These are phyloP conservation scores for Pichia rugopelliculosa DNA, from an alignment of 805 yeast genomes.

Conservation along the genomic window DNA sequence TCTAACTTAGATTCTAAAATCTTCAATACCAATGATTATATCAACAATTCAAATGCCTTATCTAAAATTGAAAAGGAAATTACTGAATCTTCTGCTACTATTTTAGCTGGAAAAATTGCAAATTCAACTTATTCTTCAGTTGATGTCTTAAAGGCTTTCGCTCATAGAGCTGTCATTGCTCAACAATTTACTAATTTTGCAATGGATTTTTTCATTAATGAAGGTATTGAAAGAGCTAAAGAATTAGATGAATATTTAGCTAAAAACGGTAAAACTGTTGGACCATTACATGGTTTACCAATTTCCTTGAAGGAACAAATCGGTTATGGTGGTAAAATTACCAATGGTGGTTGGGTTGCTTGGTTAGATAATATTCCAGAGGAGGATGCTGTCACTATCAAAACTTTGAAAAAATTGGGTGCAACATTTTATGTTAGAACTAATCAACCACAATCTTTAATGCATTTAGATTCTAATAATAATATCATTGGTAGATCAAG, in stretches of 20 bases:
- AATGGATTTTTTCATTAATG: conserved; percentile 49
- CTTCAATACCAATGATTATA: conserved; percentile 32
- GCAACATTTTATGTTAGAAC: conserved; percentile 62
- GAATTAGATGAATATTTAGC: conserved; percentile 47
- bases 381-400: conserved; percentile 41
- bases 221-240: conserved; percentile 51
- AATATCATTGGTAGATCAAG: conserved; percentile 52
- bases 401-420: conserved; percentile 43
- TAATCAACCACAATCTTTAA: conserved; percentile 59
- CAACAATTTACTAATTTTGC: conserved; percentile 55
- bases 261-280: conserved; percentile 45
- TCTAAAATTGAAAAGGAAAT: conserved; percentile 33
- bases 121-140: conserved; percentile 41
- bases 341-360: conserved; percentile 55
- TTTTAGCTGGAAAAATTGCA: conserved; percentile 38
- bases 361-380: conserved; percentile 39
- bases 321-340: conserved; percentile 43
- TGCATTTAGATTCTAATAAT: conserved; percentile 61
- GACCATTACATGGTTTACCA: conserved; percentile 67
- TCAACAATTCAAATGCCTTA: conserved; percentile 28
- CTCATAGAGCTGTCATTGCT: conserved; percentile 55
- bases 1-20: conserved; percentile 26
- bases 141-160: conserved; percentile 53
- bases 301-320: conserved; percentile 63
- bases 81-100: conserved; percentile 37